Percentiles rank a stretch among this genome's conserved stretches.
phyloP scores from a whole-genome alignment of 352 stramenopile species.

The Globisporangium nagaii region DNA sequence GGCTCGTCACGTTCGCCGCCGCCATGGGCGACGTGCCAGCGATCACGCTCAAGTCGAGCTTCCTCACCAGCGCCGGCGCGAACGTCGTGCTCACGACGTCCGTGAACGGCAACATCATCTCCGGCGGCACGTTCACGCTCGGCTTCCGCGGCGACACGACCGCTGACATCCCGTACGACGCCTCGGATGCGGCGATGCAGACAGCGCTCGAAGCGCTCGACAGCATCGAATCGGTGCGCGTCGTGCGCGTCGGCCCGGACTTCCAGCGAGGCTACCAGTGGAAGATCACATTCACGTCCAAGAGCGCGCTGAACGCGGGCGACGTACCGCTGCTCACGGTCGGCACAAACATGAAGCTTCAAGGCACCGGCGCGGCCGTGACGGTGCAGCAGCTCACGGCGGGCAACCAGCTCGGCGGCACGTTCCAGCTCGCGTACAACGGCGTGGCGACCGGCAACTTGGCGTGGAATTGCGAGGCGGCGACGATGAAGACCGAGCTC shows the following conservation, averaged over 20 bases:
- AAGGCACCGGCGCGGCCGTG: constrained; percentile 28
- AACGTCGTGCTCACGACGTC: constrained; percentile 64
- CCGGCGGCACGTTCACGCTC: constrained; percentile 89
- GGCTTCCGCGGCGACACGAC: constrained; percentile 87
- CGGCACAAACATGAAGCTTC: constrained; percentile 27
- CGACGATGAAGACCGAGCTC: constrained; percentile 61
- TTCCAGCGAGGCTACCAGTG: constrained; percentile 65
- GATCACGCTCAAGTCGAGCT: constrained; percentile 56
- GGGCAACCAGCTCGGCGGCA: constrained; percentile 66
- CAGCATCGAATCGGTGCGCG: constrained; percentile 55
- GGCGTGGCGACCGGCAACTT: constrained; percentile 65
- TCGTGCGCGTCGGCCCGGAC: constrained; percentile 47
- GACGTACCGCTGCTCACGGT: constrained; percentile 56
- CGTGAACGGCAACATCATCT: constrained; percentile 57
- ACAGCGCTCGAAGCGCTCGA: constrained; percentile 47
- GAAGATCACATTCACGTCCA: constrained; percentile 75
- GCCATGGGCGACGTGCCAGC: constrained; percentile 59
- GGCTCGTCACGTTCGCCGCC: constrained; percentile 84
- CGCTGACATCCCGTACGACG: constrained; percentile 77
- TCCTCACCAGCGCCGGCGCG: constrained; percentile 63
- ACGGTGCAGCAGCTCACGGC: constrained; percentile 23
- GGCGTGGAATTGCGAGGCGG: constrained; percentile 62
- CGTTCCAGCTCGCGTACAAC: constrained; percentile 54
- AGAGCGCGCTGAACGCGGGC: constrained; percentile 39
- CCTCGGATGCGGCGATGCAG: constrained; percentile 62